Evolutionary conservation across 257 asterid genomes (phyloP), one percentile per base, ranked within the genome.

Genomic region (Solanum chiquidenum): DNA sequence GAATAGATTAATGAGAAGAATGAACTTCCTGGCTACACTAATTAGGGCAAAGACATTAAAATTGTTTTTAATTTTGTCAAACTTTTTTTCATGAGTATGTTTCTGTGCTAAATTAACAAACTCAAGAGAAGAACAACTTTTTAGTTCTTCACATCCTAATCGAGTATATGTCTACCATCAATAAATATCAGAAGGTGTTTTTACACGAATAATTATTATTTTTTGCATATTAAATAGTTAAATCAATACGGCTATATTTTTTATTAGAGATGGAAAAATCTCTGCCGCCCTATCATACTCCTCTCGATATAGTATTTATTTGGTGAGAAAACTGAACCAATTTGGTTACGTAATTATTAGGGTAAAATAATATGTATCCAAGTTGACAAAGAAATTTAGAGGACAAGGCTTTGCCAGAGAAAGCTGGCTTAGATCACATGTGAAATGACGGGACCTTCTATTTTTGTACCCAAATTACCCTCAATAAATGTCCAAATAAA

Each of bases 351-450:
- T n/a, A 40, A 12, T 76, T 40, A 40, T 76, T 40, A n/a, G 4
- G 23, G 11, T 16, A 76, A 40, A 40, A 76, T 52, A n/a, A n/a
- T 6, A 6, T 83, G 86, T 79, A 87, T 91, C 88, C 76, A 82
- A 89, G 87, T 88, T 91, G 90, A 88, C 84, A 86, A 42, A 88
- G 86, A 85, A 88, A 58, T 80, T 83, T 71, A 83, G 84, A 13
- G 62, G 84, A 42, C 25, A 83, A 64, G 58, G 69, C 49, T 69
- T 86, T 90, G 87, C 88, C 91, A 87, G 90, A 60, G 90, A 93
- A 92, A 93, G 94, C 93, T 94, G 92, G 94, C 93, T 33, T 35
- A 91, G 86, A 77, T 71, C 93, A 90, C 96, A 91, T 93, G 94
- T 86, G 91, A 89, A 58, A 82, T 91, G 66, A 73, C 88, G 92